Evolutionary conservation across 768 basidiomycete genomes (phyloP).

Genomic region (Cystoderma amianthinum): DNA sequence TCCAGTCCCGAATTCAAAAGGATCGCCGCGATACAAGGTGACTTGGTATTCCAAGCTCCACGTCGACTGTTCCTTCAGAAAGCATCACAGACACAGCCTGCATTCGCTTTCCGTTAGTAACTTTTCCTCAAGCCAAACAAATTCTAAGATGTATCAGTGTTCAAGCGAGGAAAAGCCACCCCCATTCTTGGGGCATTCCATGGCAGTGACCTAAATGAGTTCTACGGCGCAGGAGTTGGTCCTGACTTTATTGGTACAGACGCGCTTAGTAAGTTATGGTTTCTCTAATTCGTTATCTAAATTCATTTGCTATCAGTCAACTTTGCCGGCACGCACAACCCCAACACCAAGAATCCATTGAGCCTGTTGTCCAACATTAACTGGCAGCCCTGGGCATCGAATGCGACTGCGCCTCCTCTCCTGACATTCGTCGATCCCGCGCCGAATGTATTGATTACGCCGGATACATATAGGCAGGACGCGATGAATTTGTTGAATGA

Average conservation of each 20-base stretch:
- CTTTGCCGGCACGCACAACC: conserved; percentile 1
- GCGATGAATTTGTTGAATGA: conserved; percentile 9
- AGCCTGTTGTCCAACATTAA: conserved; percentile 10
- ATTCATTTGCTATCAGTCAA: neutral
- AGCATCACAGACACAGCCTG: too few relatives aligned
- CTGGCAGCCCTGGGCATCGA: conserved; percentile 12
- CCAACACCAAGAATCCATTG: conserved; percentile 7
- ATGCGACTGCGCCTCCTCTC: conserved; percentile 9
- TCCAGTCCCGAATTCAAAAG: conserved; percentile 40
- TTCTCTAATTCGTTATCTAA: neutral
- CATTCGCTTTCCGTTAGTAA: conserved; percentile 24
- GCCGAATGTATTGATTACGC: too few relatives aligned
- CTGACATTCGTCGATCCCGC: conserved; percentile 13
- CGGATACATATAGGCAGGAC: conserved; percentile 11
- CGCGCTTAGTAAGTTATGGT: conserved; percentile 1
- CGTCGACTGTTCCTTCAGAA: conserved; percentile 20
- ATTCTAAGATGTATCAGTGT: conserved; percentile 9
- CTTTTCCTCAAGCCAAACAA: conserved; percentile 23
- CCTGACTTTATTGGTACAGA: conserved; percentile 3
- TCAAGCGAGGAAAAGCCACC: conserved; percentile 10
- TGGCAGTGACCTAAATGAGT: neutral
- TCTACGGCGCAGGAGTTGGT: neutral
- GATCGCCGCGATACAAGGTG: too few relatives aligned
- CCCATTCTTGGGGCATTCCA: conserved; percentile 14
- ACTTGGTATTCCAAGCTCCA: too few relatives aligned